Evolutionary conservation across 2,329 filamentous ascomycete species (phyloP).

Genomic region (Epichloe hybrida): DNA sequence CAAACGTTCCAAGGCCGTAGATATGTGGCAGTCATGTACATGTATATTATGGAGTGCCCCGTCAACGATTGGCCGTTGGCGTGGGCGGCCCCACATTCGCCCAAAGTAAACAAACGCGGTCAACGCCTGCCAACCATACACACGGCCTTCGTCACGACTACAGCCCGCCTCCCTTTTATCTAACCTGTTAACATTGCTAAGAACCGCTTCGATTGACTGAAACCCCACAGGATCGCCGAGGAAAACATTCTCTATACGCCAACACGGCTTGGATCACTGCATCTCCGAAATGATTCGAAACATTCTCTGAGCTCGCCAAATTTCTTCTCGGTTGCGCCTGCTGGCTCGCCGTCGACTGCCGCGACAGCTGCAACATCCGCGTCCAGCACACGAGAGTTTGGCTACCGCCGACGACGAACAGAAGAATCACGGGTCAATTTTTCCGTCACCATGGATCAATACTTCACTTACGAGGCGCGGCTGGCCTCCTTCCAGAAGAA

Average conservation of each 20-base stretch:
- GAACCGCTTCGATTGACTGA: background rate
- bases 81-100: slow-evolving; percentile 3
- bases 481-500: slow-evolving; percentile 64
- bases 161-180: background rate
- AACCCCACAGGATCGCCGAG: background rate
- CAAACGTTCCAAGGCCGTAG: too few species aligned
- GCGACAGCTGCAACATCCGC: background rate
- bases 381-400: background rate
- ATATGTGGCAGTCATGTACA: too few species aligned
- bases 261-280: background rate
- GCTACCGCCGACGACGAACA: background rate
- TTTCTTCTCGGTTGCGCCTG: background rate
- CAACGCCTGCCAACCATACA: slow-evolving; percentile 1
- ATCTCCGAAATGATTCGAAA: background rate
- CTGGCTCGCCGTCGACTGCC: background rate
- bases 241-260: background rate
- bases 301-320: background rate
- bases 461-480: slow-evolving; percentile 58
- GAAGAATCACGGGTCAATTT: background rate
- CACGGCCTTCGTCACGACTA: background rate
- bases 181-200: background rate
- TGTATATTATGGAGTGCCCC: too few species aligned
- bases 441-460: slow-evolving; percentile 20
- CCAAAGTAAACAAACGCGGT: slow-evolving; percentile 20
- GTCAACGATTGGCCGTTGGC: background rate